phyloP scores from a whole-genome alignment of 1,139 yeast species.

The Waltiozyma sp. region DNA sequence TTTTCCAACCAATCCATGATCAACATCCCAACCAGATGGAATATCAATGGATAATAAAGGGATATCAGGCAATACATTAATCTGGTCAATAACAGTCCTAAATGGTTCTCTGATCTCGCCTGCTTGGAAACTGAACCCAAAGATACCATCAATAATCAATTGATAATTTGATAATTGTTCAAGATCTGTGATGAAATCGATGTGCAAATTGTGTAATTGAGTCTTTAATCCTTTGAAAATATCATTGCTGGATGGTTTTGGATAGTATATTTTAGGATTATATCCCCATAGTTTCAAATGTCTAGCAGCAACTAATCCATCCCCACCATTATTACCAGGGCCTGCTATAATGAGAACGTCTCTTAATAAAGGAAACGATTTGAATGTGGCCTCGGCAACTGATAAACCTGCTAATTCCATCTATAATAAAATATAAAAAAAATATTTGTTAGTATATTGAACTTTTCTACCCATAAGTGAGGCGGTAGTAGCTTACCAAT shows the following conservation, averaged over 20 bases:
- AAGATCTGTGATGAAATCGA: constrained; percentile 29
- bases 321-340: constrained; percentile 96
- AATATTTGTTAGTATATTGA: neutral
- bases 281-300: constrained; percentile 78
- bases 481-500: constrained; percentile 31
- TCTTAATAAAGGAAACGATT: constrained; percentile 41
- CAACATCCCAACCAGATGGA: constrained; percentile 97
- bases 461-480: too few relatives aligned
- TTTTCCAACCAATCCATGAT: constrained; percentile 58
- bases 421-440: constrained; percentile 11
- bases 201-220: constrained; percentile 49
- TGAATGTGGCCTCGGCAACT: constrained; percentile 78
- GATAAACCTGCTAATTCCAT: constrained; percentile 96
- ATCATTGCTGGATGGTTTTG: constrained; percentile 39
- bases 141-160: constrained; percentile 56
- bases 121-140: constrained; percentile 89
- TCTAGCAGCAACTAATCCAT: constrained; percentile 91
- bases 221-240: constrained; percentile 35
- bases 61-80: constrained; percentile 28
- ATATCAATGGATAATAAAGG: constrained; percentile 80
- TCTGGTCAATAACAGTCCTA: constrained; percentile 39
- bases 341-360: constrained; percentile 70
- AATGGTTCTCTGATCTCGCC: constrained; percentile 73
- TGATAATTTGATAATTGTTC: constrained; percentile 5
- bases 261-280: constrained; percentile 59